Evolutionary conservation across 768 basidiomycete genomes (phyloP).

Genomic region (Galerina marginata): DNA sequence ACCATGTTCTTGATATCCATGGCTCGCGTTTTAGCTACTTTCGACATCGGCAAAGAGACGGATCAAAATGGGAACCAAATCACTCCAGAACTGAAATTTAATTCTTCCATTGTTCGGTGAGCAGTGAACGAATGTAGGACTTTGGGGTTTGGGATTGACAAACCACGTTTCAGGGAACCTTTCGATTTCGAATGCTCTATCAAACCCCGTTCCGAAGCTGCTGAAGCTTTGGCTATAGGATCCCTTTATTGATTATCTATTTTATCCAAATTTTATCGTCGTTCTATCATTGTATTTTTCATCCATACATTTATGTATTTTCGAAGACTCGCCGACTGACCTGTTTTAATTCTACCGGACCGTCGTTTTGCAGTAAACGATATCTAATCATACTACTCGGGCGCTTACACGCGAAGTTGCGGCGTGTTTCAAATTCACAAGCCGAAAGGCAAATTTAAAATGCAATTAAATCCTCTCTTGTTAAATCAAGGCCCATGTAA

Average conservation of each 20-base stretch:
- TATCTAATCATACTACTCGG: no score
- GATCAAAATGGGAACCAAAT: constrained; percentile 27
- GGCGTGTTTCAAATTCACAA: no score
- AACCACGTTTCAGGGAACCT: constrained; percentile 16
- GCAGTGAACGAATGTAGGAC: neutral
- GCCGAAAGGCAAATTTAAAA: no score
- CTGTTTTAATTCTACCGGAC: no score
- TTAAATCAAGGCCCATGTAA: no score
- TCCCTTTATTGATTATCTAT: no score
- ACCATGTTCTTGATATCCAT: constrained; percentile 30
- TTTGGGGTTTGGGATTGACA: neutral
- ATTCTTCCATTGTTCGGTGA: constrained; percentile 29
- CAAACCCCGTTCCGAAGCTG: constrained; percentile 19
- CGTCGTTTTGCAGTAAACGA: no score
- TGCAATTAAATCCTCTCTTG: no score
- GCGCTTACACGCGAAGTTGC: no score
- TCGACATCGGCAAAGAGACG: constrained; percentile 23
- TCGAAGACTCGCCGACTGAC: no score
- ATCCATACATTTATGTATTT: no score
- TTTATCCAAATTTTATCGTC: neutral
- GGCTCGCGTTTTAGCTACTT: constrained; percentile 25
- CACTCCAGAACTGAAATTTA: constrained; percentile 26
- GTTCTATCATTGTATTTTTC: neutral
- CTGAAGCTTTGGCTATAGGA: constrained; percentile 6
- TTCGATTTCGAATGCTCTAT: constrained; percentile 21